These are phyloP conservation scores for Lanmaoa pseudosensibilis DNA, from an alignment of 768 basidiomycete genomes.

Conservation along the genomic window DNA sequence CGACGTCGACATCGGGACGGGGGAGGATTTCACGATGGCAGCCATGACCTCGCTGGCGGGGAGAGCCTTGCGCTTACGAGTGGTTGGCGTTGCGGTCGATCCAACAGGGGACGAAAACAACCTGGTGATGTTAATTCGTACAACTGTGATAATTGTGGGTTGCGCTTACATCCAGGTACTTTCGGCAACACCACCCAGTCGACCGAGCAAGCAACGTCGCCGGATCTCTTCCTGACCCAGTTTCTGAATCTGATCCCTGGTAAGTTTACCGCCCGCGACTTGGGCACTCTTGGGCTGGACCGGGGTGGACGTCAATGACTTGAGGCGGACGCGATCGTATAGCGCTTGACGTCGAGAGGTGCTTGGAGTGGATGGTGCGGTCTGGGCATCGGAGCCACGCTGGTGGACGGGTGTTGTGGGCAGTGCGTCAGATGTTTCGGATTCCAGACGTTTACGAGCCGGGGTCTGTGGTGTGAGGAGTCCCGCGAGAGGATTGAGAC, in stretches of 20 bases:
- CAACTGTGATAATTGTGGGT: background rate
- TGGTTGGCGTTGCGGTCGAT: slow-evolving; percentile 50
- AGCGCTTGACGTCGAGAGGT: slow-evolving; percentile 77
- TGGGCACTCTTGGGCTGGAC: slow-evolving; percentile 51
- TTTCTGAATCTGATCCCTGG: slow-evolving; percentile 66
- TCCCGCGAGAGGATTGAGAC: slow-evolving; percentile 34
- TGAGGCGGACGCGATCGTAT: slow-evolving; percentile 76
- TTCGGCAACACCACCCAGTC: slow-evolving; percentile 79
- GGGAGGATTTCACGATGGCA: slow-evolving; percentile 77
- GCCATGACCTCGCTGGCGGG: slow-evolving; percentile 64
- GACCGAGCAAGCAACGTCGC: slow-evolving; percentile 71
- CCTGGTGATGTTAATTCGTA: slow-evolving; percentile 33
- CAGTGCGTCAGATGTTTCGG: slow-evolving; percentile 36
- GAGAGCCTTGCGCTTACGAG: slow-evolving; percentile 70
- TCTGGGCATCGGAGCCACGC: slow-evolving; percentile 51
- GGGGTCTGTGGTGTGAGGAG: slow-evolving; percentile 40
- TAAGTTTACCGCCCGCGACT: slow-evolving; percentile 46
- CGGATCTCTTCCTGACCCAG: slow-evolving; percentile 78
- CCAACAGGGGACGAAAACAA: slow-evolving; percentile 67
- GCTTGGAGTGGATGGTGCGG: slow-evolving; percentile 66
- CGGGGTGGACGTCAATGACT: slow-evolving; percentile 67
- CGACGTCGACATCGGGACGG: slow-evolving; percentile 73
- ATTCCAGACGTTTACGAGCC: slow-evolving; percentile 47
- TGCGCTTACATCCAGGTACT: slow-evolving; percentile 78
- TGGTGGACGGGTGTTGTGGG: slow-evolving; percentile 71